phyloP scores from a whole-genome alignment of 2,329 filamentous ascomycete genomes.

The Elsinoe perseae region DNA sequence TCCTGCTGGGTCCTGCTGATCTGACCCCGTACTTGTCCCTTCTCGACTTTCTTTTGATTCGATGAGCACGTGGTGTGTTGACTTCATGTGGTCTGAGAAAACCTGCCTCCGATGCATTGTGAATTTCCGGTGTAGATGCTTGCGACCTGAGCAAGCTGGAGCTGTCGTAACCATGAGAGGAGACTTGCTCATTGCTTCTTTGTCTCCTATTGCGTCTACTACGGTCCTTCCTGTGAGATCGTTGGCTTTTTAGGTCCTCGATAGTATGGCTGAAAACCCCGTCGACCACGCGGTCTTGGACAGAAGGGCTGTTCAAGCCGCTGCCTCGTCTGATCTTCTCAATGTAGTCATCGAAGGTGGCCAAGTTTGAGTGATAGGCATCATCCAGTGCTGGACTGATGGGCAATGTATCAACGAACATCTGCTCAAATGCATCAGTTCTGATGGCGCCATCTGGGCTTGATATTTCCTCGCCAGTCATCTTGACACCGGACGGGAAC shows the following conservation, averaged over 20 bases:
- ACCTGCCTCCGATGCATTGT: constrained; percentile 22
- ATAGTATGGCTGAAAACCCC: constrained; percentile 13
- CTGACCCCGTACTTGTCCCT: constrained; percentile 3
- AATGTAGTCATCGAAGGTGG: constrained; percentile 11
- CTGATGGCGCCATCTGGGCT: constrained; percentile 22
- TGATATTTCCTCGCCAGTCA: constrained; percentile 15
- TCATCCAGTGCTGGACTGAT: constrained; percentile 16
- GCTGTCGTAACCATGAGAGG: background rate
- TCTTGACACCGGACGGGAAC: background rate
- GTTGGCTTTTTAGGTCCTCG: constrained; percentile 1
- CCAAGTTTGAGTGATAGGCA: constrained; percentile 1
- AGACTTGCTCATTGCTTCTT: constrained; percentile 18
- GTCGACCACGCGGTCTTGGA: constrained; percentile 8
- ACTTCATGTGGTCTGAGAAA: constrained; percentile 22
- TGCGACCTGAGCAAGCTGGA: constrained; percentile 19
- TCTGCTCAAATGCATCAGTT: constrained; percentile 27
- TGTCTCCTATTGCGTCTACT: constrained; percentile 2
- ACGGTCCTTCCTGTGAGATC: background rate
- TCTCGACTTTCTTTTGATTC: constrained; percentile 5
- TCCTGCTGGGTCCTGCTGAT: background rate
- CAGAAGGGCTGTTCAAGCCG: background rate
- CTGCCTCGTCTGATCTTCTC: constrained; percentile 1
- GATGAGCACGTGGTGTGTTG: constrained; percentile 11
- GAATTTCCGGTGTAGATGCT: constrained; percentile 25
- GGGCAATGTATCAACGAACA: constrained; percentile 29